A percentile compares a stretch with the other conserved stretches of the same genome.
Conservation (phyloP, 108 stramenopile genomes). For the Epithemia pelagica region DNA sequence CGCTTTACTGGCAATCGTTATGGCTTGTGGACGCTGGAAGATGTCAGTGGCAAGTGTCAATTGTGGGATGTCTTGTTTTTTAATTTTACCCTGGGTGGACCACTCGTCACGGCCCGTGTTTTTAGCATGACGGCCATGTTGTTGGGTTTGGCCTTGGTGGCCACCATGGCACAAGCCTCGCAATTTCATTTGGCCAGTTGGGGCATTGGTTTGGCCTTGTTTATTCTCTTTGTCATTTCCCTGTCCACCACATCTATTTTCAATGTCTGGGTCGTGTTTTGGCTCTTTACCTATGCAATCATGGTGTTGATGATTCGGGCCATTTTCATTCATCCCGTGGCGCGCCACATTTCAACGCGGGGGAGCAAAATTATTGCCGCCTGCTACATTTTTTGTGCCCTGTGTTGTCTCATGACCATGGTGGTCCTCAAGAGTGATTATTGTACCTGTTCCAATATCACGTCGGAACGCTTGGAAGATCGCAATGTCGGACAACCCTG, state of each 20-base stretch:
- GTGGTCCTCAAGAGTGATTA: slow-evolving; percentile 10
- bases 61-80: slow-evolving; percentile 26
- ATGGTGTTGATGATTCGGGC: slow-evolving; percentile 12
- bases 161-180: slow-evolving; percentile 17
- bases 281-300: slow-evolving; percentile 15
- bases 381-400: slow-evolving; percentile 3
- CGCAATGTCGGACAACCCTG: slow-evolving; percentile 1
- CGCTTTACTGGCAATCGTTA: slow-evolving; percentile 13
- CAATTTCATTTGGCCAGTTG: slow-evolving; percentile 9
- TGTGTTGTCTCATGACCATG: slow-evolving; percentile 14
- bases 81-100: slow-evolving; percentile 12
- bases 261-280: slow-evolving; percentile 28
- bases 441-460: slow-evolving; percentile 17
- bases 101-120: slow-evolving; percentile 13
- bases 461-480: slow-evolving; percentile 14
- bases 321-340: slow-evolving; percentile 12
- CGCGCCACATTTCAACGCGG: slow-evolving; percentile 8
- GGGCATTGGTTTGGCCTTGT: slow-evolving; percentile 12
- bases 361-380: slow-evolving; percentile 3
- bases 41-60: slow-evolving; percentile 15
- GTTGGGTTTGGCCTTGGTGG: slow-evolving; percentile 18
- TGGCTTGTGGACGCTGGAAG: slow-evolving; percentile 16
- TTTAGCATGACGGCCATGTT: slow-evolving; percentile 22
- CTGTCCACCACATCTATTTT: slow-evolving; percentile 10
- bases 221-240: slow-evolving; percentile 5